Percentiles rank a stretch among this genome's conserved stretches.
Conservation (phyloP, 2,329 filamentous ascomycete genomes). For the Eurotiales sp. region DNA sequence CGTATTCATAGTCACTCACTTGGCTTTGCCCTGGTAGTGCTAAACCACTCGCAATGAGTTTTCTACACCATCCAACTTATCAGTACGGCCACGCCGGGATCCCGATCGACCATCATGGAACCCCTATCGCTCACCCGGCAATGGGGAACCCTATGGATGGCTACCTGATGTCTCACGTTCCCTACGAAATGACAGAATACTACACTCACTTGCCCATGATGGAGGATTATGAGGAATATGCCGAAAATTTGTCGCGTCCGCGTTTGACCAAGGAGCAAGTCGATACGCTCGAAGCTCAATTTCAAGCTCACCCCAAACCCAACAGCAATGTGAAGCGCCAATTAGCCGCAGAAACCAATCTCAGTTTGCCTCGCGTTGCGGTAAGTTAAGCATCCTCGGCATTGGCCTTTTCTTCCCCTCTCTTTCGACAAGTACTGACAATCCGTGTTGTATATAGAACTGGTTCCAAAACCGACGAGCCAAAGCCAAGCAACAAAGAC, state of each 20-base stretch:
- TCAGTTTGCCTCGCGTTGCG: slow-evolving; percentile 48
- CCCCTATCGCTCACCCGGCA: slow-evolving; percentile 33
- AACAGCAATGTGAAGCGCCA: slow-evolving; percentile 49
- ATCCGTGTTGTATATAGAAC: slow-evolving; percentile 36
- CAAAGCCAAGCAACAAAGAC: slow-evolving; percentile 50
- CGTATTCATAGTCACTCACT: too few relatives aligned
- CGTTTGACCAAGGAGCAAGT: slow-evolving; percentile 52
- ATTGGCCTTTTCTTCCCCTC: neutral
- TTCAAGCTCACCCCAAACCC: slow-evolving; percentile 49
- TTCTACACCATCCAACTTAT: slow-evolving; percentile 32
- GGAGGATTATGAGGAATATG: slow-evolving; percentile 43
- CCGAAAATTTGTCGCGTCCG: slow-evolving; percentile 47
- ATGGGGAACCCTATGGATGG: slow-evolving; percentile 38
- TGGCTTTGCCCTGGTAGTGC: too few relatives aligned
- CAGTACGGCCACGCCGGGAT: slow-evolving; percentile 31
- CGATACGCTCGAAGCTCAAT: slow-evolving; percentile 47
- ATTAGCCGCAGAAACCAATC: slow-evolving; percentile 46
- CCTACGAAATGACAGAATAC: slow-evolving; percentile 42
- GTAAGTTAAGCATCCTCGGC: slow-evolving; percentile 31
- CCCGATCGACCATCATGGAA: slow-evolving; percentile 38
- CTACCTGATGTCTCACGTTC: slow-evolving; percentile 35
- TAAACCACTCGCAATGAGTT: slow-evolving; percentile 30
- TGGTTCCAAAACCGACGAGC: slow-evolving; percentile 53
- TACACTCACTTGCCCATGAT: slow-evolving; percentile 38
- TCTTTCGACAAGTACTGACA: neutral